Percentiles rank a stretch among this genome's conserved stretches.
Conservation (phyloP, 495 filamentous ascomycete genomes). For the Talaromyces thailandensis region DNA sequence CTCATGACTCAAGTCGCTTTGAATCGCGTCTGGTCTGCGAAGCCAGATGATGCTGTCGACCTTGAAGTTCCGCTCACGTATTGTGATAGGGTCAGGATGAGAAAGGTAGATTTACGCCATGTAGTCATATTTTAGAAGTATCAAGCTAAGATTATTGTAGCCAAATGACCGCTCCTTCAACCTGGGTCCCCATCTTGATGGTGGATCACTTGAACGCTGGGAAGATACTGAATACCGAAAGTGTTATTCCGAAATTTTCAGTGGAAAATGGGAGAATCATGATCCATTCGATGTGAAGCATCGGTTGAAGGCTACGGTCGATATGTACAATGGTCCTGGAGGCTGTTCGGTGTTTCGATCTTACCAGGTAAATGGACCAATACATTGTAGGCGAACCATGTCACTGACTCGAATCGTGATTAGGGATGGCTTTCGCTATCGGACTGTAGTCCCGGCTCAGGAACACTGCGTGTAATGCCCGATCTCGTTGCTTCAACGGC, state of each 20-base stretch:
- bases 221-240: conserved; percentile 5
- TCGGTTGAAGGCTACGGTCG: background rate
- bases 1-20: conserved; percentile 50
- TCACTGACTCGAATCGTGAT: background rate
- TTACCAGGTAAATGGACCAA: background rate
- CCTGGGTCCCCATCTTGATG: conserved; percentile 7
- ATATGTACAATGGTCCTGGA: conserved; percentile 6
- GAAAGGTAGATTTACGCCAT: background rate
- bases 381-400: background rate
- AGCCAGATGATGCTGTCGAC: conserved; percentile 32
- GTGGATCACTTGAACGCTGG: conserved; percentile 8
- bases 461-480: conserved; percentile 5
- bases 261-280: conserved; percentile 7
- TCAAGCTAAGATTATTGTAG: background rate
- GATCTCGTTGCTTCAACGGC: background rate
- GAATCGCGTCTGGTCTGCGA: conserved; percentile 57
- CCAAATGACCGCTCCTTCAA: background rate
- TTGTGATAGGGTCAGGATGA: conserved; percentile 65
- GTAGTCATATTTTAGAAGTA: background rate
- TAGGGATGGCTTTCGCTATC: conserved; percentile 9
- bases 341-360: conserved; percentile 5
- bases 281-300: conserved; percentile 3
- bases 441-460: background rate
- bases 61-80: conserved; percentile 55
- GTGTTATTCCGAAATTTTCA: conserved; percentile 4